Conservation (phyloP, 2,329 filamentous ascomycete species). For the Pezicula neosporulosa region DNA sequence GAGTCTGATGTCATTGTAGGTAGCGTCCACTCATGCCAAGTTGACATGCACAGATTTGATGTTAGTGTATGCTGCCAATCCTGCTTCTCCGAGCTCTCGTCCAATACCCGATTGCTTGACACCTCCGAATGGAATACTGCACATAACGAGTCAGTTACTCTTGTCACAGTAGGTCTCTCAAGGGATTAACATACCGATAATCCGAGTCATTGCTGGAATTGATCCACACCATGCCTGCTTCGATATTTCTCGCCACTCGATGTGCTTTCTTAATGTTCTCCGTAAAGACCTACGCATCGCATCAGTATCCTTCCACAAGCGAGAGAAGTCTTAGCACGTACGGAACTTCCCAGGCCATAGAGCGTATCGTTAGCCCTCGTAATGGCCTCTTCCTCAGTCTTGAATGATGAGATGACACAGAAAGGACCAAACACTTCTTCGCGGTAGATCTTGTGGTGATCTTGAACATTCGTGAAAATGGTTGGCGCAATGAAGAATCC, state of each 20-base stretch:
- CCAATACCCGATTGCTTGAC: constrained; percentile 75
- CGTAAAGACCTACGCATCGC: constrained; percentile 47
- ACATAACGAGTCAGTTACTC: background rate
- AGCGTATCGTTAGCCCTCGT: constrained; percentile 56
- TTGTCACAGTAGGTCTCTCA: background rate
- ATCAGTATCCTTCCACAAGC: background rate
- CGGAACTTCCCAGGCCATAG: constrained; percentile 54
- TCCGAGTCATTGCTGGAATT: constrained; percentile 46
- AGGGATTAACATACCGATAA: constrained; percentile 41
- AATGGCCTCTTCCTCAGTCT: constrained; percentile 61
- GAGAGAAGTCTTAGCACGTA: background rate
- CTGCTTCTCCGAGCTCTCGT: constrained; percentile 66
- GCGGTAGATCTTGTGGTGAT: constrained; percentile 43
- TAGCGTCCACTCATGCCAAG: constrained; percentile 22
- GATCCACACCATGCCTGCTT: constrained; percentile 42
- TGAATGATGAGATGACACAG: constrained; percentile 65
- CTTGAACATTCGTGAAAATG: constrained; percentile 47
- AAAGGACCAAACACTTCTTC: constrained; percentile 72
- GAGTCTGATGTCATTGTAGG: too few relatives aligned
- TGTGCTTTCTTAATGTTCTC: constrained; percentile 62
- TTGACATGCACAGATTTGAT: constrained; percentile 59
- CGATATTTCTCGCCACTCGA: constrained; percentile 57
- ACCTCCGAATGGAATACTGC: constrained; percentile 61
- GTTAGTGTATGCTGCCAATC: constrained; percentile 61
- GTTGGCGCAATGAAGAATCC: constrained; percentile 58